Percentiles rank a stretch among this genome's conserved stretches.
phyloP scores from a whole-genome alignment of 2,329 filamentous ascomycete genomes.

The Alternaria viburni region DNA sequence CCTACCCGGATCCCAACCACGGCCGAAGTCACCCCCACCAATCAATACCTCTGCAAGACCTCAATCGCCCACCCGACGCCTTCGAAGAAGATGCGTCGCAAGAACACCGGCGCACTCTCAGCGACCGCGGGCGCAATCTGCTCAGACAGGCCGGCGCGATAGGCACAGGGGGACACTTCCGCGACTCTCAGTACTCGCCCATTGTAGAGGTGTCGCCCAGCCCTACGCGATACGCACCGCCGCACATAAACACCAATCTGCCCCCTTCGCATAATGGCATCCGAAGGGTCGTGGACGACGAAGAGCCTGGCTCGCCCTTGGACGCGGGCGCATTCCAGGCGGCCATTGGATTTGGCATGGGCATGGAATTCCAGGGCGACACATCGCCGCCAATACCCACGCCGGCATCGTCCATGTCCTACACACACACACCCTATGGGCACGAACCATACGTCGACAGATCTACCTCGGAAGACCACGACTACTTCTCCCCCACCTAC shows the following conservation, averaged over 20 bases:
- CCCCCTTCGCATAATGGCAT: slow-evolving; percentile 34
- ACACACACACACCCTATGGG: slow-evolving; percentile 45
- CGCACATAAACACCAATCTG: slow-evolving; percentile 47
- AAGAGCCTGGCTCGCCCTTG: slow-evolving; percentile 49
- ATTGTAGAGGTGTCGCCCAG: slow-evolving; percentile 61
- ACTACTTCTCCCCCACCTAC: slow-evolving; percentile 61
- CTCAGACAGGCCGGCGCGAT: slow-evolving; percentile 53
- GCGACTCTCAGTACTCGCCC: slow-evolving; percentile 58
- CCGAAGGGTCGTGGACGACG: slow-evolving; percentile 46
- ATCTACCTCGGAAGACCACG: slow-evolving; percentile 59
- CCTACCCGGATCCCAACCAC: slow-evolving; percentile 56
- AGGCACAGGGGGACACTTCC: slow-evolving; percentile 48
- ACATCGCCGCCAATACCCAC: slow-evolving; percentile 37
- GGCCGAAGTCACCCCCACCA: slow-evolving; percentile 58
- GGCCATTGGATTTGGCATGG: slow-evolving; percentile 56
- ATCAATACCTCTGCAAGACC: slow-evolving; percentile 74
- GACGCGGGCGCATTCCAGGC: slow-evolving; percentile 56
- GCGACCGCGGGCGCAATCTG: slow-evolving; percentile 56
- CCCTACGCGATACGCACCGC: slow-evolving; percentile 46
- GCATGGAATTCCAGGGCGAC: slow-evolving; percentile 54
- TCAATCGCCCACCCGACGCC: slow-evolving; percentile 50
- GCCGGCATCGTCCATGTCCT: slow-evolving; percentile 55
- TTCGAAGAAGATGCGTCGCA: slow-evolving; percentile 36
- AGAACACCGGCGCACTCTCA: slow-evolving; percentile 53
- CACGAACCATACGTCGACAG: slow-evolving; percentile 43